phyloP scores from a whole-genome alignment of 257 asterid genomes.

The Rubia yunnanensis region DNA sequence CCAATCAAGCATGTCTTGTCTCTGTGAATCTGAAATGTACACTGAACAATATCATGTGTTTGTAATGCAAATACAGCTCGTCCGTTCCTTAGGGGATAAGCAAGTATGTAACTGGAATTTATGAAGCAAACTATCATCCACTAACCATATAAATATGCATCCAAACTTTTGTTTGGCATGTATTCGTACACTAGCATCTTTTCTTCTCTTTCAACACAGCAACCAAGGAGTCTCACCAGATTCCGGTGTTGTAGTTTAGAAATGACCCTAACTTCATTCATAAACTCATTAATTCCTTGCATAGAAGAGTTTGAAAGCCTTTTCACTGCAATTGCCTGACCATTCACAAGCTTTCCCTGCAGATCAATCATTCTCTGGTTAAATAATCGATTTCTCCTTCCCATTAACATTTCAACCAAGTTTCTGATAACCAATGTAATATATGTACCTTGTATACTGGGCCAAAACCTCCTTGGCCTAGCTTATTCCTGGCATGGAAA shows the following conservation, averaged over 20 bases:
- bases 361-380: neutral
- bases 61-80: neutral
- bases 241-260: neutral
- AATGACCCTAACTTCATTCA: neutral
- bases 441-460: neutral
- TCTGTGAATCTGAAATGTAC: neutral
- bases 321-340: neutral
- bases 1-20: neutral
- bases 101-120: neutral
- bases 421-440: no score
- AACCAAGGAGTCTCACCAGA: neutral
- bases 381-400: neutral
- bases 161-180: neutral
- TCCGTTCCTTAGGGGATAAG: neutral
- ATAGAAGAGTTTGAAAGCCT: neutral
- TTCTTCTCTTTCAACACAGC: neutral
- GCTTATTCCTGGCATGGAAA: neutral
- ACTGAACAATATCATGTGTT: neutral
- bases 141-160: neutral
- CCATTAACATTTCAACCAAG: neutral
- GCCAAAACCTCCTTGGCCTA: neutral
- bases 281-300: neutral
- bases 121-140: neutral
- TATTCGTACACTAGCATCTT: neutral
- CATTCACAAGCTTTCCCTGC: neutral